A percentile compares a stretch with the other conserved stretches of the same genome.
Conservation (phyloP, 1,284 basidiomycete genomes). For the Flammula alnicola region DNA sequence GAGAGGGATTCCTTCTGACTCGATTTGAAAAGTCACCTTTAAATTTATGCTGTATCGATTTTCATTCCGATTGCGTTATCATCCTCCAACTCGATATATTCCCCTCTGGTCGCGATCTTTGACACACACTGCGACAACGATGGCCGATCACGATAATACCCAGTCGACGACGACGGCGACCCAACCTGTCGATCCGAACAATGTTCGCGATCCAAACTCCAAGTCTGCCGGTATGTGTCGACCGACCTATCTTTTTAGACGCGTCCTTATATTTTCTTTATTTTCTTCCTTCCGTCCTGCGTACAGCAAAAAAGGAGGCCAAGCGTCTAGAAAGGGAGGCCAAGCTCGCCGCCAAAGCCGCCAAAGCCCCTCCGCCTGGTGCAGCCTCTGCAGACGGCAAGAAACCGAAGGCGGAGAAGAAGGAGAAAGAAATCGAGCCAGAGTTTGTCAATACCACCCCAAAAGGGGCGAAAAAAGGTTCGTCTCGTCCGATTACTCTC, state of each 20-base stretch:
- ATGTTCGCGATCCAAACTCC: constrained; percentile 35
- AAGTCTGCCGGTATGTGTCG: constrained; percentile 37
- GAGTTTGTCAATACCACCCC: constrained; percentile 88
- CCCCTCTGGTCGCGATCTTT: too few species aligned
- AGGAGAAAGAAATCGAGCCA: constrained; percentile 55
- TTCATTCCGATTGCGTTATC: too few species aligned
- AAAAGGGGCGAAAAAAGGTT: constrained; percentile 90
- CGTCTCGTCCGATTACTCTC: constrained; percentile 17
- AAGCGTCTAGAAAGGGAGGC: constrained; percentile 75
- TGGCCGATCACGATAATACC: too few species aligned
- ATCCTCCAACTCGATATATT: too few species aligned
- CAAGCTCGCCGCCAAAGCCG: constrained; percentile 78
- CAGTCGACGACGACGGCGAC: not conserved
- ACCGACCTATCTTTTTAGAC: not conserved
- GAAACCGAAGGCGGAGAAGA: constrained; percentile 74
- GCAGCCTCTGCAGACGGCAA: constrained; percentile 52
- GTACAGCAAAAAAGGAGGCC: constrained; percentile 72
- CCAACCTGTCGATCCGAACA: constrained; percentile 20
- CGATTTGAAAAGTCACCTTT: too few species aligned
- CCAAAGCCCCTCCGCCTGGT: constrained; percentile 54
- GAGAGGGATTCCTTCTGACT: too few species aligned
- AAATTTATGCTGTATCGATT: too few species aligned
- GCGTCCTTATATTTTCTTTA: constrained; percentile 2
- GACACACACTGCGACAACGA: too few species aligned
- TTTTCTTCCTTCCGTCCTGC: too few species aligned